phyloP scores from a whole-genome alignment of 257 asterid species.

The Mentha longifolia region DNA sequence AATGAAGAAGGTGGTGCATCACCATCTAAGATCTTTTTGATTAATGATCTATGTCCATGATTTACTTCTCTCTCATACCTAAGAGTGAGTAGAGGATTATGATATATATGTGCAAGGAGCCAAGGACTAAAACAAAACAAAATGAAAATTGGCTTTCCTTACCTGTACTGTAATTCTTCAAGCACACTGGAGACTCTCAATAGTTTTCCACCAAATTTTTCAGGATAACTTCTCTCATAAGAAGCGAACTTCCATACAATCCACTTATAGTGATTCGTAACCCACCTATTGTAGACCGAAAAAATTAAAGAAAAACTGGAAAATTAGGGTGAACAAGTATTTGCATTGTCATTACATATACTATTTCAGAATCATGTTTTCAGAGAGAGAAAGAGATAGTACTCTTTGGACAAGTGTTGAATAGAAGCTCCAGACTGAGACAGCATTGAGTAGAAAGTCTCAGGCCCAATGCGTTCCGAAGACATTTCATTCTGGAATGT shows the following conservation, averaged over 20 bases:
- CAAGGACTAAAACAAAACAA: slow-evolving; percentile 20
- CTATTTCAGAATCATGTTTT: slow-evolving; percentile 3
- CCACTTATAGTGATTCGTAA: slow-evolving; percentile 90
- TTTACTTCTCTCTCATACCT: slow-evolving; percentile 96
- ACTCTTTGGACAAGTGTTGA: slow-evolving; percentile 76
- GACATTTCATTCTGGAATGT: slow-evolving; percentile 50
- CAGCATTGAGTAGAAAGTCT: slow-evolving; percentile 60
- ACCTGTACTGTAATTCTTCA: slow-evolving; percentile 91
- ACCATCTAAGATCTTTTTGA: slow-evolving; percentile 86
- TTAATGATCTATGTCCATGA: slow-evolving; percentile 90
- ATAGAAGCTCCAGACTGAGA: slow-evolving; percentile 72
- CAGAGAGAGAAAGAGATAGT: slow-evolving; percentile 36
- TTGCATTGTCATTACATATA: not conserved
- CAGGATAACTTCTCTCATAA: slow-evolving; percentile 84
- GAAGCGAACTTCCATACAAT: slow-evolving; percentile 94
- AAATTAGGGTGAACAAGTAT: slow-evolving; percentile 18
- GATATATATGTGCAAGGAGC: slow-evolving; percentile 21
- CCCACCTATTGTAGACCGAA: slow-evolving; percentile 64
- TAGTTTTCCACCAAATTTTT: slow-evolving; percentile 68
- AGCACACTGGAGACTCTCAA: slow-evolving; percentile 76
- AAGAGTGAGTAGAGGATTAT: slow-evolving; percentile 29
- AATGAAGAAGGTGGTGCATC: slow-evolving; percentile 78
- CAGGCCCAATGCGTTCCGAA: slow-evolving; percentile 61
- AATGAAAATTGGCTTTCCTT: slow-evolving; percentile 27
- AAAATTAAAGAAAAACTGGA: slow-evolving; percentile 15